Evolutionary conservation across 1,139 yeast genomes (phyloP).

Genomic region (Geotrichum fermentans): DNA sequence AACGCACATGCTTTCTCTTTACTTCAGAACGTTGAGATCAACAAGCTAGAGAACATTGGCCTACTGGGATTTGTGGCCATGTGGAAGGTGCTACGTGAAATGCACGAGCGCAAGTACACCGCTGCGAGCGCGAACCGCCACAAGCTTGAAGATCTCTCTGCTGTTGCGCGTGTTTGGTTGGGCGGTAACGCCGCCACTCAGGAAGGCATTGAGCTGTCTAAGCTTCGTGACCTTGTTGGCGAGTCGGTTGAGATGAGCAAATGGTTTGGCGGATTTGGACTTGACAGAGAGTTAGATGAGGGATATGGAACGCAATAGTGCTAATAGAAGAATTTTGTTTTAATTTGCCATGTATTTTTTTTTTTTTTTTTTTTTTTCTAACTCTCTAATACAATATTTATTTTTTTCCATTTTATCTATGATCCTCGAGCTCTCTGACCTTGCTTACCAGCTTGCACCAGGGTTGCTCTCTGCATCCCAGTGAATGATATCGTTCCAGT

Average conservation of each 20-base stretch:
- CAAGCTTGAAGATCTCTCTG: conserved; percentile 26
- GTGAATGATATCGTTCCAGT: too few relatives aligned
- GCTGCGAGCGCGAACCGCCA: conserved; percentile 2
- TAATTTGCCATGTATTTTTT: neutral
- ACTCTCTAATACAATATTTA: neutral
- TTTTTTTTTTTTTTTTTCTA: neutral
- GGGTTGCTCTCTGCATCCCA: too few relatives aligned
- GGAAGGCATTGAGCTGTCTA: conserved; percentile 31
- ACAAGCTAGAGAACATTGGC: conserved; percentile 30
- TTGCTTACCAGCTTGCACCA: too few relatives aligned
- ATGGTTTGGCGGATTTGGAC: conserved; percentile 31
- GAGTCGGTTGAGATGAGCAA: conserved; percentile 33
- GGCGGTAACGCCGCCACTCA: conserved; percentile 37
- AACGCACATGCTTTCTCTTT: conserved; percentile 24
- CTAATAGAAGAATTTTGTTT: neutral
- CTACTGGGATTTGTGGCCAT: conserved; percentile 38
- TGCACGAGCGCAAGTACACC: conserved; percentile 19
- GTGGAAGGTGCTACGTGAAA: conserved; percentile 24
- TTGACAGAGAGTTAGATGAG: conserved; percentile 27
- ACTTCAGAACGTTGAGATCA: conserved; percentile 24
- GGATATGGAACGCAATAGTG: conserved; percentile 27
- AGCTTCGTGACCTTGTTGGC: conserved; percentile 35
- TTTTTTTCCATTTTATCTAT: too few relatives aligned
- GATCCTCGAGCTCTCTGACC: too few relatives aligned
- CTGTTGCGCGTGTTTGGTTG: conserved; percentile 37